phyloP scores from a whole-genome alignment of 371 early-diverging fungal genomes.

The Actinomortierella wolfii region DNA sequence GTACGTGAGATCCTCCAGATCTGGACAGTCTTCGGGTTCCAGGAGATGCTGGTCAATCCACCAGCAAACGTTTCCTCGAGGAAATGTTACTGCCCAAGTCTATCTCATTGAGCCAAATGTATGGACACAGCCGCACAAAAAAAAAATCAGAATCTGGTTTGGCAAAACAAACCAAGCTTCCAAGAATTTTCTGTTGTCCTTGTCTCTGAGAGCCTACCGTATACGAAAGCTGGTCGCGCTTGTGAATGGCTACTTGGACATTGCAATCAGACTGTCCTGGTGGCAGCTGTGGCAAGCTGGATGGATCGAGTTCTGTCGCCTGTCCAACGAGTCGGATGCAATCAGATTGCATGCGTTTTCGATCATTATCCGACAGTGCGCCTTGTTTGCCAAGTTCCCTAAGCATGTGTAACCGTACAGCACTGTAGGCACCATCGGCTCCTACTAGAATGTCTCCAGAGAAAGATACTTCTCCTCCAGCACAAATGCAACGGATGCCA shows the following conservation, averaged over 20 bases:
- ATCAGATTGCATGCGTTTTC: slow-evolving; percentile 10
- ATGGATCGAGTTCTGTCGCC: background rate
- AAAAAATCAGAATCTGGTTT: background rate
- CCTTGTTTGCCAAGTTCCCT: background rate
- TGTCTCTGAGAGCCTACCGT: too few species aligned
- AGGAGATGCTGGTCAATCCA: slow-evolving; percentile 20
- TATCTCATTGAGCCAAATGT: too few species aligned
- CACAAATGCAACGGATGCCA: slow-evolving; percentile 3
- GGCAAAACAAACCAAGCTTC: too few species aligned
- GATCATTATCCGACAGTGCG: slow-evolving; percentile 2
- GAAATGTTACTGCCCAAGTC: too few species aligned
- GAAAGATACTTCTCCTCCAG: background rate
- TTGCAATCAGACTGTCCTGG: too few species aligned
- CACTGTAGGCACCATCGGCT: background rate
- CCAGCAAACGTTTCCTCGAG: slow-evolving; percentile 19
- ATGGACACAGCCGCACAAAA: too few species aligned
- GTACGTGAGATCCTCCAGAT: slow-evolving; percentile 25
- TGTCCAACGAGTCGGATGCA: slow-evolving; percentile 17
- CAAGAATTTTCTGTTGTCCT: too few species aligned
- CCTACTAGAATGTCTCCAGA: background rate
- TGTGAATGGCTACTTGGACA: too few species aligned
- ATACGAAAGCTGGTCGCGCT: too few species aligned
- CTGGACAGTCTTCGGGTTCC: slow-evolving; percentile 17
- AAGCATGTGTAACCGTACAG: background rate
- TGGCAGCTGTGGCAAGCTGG: background rate